These are phyloP conservation scores for Solanum paucissectum DNA, from an alignment of 257 asterid species.

Conservation along the genomic window DNA sequence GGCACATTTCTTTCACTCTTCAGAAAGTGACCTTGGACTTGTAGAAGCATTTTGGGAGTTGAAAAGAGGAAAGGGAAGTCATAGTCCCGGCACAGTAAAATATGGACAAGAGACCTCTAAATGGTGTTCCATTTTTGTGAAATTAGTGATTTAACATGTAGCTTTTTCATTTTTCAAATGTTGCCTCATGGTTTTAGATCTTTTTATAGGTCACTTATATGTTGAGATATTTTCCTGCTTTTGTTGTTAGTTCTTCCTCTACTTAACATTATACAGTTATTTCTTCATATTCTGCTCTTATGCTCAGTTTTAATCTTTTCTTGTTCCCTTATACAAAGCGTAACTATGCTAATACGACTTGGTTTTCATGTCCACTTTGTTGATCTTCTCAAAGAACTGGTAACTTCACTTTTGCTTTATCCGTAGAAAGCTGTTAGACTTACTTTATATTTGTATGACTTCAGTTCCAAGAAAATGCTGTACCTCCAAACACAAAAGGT, in stretches of 20 bases:
- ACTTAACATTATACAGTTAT: not conserved
- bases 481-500: slow-evolving; percentile 4
- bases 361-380: not conserved
- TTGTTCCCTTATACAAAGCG: not conserved
- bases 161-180: not conserved
- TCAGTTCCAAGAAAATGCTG: slow-evolving; percentile 28
- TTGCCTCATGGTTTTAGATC: not conserved
- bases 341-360: not conserved
- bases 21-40: not conserved
- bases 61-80: not conserved
- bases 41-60: not conserved
- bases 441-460: slow-evolving; percentile 1
- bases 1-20: not conserved
- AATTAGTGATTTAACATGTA: not conserved
- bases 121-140: not conserved
- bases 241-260: not conserved
- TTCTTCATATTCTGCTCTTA: not conserved
- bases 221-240: not conserved
- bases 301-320: not conserved
- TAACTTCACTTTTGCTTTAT: not conserved
- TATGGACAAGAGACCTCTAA: not conserved
- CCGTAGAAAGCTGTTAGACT: not conserved
- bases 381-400: not conserved
- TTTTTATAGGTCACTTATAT: not conserved
- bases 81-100: not conserved